Conservation (phyloP, 2,329 filamentous ascomycete genomes). For the Diplodia sapinea region DNA sequence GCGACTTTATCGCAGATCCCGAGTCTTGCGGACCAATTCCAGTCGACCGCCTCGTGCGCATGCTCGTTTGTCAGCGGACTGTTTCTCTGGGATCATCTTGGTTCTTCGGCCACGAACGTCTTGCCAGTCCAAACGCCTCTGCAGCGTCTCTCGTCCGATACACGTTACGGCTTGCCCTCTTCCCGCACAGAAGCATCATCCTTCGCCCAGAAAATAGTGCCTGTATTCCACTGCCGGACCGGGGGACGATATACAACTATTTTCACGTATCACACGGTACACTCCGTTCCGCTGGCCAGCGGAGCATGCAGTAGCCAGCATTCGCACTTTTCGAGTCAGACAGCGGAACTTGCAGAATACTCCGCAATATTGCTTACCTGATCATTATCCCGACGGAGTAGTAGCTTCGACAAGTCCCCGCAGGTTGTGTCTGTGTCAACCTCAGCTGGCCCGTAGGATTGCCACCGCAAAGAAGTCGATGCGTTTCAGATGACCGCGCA, state of each 20-base stretch:
- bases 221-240: constrained; percentile 1
- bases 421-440: not conserved
- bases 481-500: constrained; percentile 13
- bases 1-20: constrained; percentile 11
- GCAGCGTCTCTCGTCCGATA: not conserved
- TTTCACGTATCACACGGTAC: constrained; percentile 12
- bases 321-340: not conserved
- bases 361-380: constrained; percentile 12
- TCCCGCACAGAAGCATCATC: not conserved
- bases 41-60: not conserved
- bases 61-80: not conserved
- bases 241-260: not conserved
- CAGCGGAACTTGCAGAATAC: constrained; percentile 3
- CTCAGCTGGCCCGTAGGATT: constrained; percentile 2
- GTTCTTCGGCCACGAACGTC: not conserved
- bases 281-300: not conserved
- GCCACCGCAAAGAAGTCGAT: not conserved
- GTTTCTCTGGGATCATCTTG: constrained; percentile 1
- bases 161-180: not conserved
- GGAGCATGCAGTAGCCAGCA: not conserved
- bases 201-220: not conserved
- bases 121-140: not conserved
- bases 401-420: not conserved
- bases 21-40: constrained; percentile 16
- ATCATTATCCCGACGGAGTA: not conserved